Evolutionary conservation across 2,329 filamentous ascomycete genomes (phyloP), one percentile per base, ranked within the genome.

Genomic region (Cladosporium halotolerans): DNA sequence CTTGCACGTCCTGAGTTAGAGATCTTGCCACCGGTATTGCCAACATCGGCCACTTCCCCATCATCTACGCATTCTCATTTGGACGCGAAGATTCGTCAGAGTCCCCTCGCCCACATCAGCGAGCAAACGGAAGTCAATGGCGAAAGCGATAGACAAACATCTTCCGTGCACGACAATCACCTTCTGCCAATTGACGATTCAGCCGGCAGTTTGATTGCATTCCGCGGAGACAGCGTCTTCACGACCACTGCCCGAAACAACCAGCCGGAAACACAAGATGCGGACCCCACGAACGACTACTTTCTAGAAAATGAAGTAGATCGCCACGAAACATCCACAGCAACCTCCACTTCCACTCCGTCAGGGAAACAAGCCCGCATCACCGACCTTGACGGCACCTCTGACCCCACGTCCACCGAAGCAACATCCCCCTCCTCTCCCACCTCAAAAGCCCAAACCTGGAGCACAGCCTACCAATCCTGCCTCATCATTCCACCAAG

Each of bases 1-100:
- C 59, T 77, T 3, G 67, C 70, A 33, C 68, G 73, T 55, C 75
- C 75, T 1, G 75, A 78, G 51, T 62, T 78, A 46, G 75, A 78
- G 57, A 64, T 77, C 5, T 47, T 77, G 31, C 68, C 73, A 3
- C 61, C 63, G 13, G 54, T 57, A 7, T 13, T 54, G 45, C 52
- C 52, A 7, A 28, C 23, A 28, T 28, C 7, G 23, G 5, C 23
- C 7, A 28, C 4, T 28, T 28, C 23, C 4, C 23, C 23, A 28
- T 28, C 23, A 28, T 28, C 23, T 28, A 28, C 23, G 23, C 23
- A 28, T 28, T 28, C 23, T 28, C 23, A 28, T 5, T 28, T 2
- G 23, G 23, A 28, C 23, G 23, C 23, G 2, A 28, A 32, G 23
- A 5, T 45, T 23, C 13, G 18, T 32, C 39, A 19, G 3, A 45